Base-by-base conservation (phyloP, 192 early-diverging fungal species). In the Glomus cerebriforme region DNA sequence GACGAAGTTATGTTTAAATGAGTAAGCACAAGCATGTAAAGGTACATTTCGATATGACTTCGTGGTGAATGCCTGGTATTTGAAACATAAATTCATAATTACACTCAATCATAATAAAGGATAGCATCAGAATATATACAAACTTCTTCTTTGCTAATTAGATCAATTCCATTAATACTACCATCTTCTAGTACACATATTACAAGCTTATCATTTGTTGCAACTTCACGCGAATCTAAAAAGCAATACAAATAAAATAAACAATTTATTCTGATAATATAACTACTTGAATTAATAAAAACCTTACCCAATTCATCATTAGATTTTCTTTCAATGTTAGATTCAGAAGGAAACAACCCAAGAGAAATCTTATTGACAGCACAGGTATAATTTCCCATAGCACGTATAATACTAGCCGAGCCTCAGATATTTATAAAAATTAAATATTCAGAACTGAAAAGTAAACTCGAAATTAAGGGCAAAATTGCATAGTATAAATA, bases 141-240 rank as follows among this genome's bases (percentile, higher is more conserved):
- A 86, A 86, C 87, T 80, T 89, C 88, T 19, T 84, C 79, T 29
- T 87, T 85, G 17, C 82, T 85, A 7, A 86, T 69, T 7, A 89
- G 63, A 81, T 89, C 86, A 39, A 89, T 75, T 37, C 82, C 86
- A 58, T 79, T 80, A 26, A 87, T 74, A 24, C 34, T 75, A 19
- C 88, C 88, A 65, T 81, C 67, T 39, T 80, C 78, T 29, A 83
- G 73, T 19, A 81, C 88, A 10, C 82, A 85, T 26, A 87, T 45
- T 0, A 86, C 82, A 7, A 87, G 8, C 27, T 86, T 86, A 45
- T 85, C 85, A 59, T 83, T 70, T 22, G 88, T 89, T 9, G 78
- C 86, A 1, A 87, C 82, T 49, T 89, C 88, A 10, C 81, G 63
- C 19, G 87, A 37, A 64, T 86, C 87, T 86, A 81, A 43, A 15